A percentile compares a stretch with the other conserved stretches of the same genome.
phyloP scores from a whole-genome alignment of 2,329 filamentous ascomycete genomes.

The Hypocrella siamensis region DNA sequence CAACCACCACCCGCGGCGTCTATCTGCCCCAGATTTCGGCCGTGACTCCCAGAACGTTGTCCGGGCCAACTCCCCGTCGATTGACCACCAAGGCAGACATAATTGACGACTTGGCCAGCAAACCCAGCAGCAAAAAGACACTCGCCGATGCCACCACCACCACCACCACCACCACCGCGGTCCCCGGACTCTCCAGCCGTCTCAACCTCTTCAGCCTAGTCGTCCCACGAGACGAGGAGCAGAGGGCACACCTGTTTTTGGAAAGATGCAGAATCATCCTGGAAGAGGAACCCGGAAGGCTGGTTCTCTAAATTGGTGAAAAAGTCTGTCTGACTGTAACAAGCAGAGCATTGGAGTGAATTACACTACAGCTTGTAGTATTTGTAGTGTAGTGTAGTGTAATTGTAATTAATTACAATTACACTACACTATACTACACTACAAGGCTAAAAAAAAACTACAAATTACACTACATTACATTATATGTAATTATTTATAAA shows the following conservation, averaged over 20 bases:
- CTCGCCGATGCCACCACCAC: slow-evolving; percentile 10
- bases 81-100: slow-evolving; percentile 43
- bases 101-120: slow-evolving; percentile 54
- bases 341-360: background rate
- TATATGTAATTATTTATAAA: no score
- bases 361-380: background rate
- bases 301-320: slow-evolving; percentile 43
- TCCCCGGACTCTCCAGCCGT: slow-evolving; percentile 34
- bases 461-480: no score
- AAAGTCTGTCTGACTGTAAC: no score
- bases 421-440: no score
- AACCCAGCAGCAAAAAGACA: slow-evolving; percentile 8
- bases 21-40: slow-evolving; percentile 58
- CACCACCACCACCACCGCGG: slow-evolving; percentile 13
- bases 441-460: no score
- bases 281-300: slow-evolving; percentile 61
- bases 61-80: slow-evolving; percentile 11
- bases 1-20: slow-evolving; percentile 39
- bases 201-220: slow-evolving; percentile 69
- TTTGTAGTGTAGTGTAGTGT: no score
- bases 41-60: slow-evolving; percentile 29
- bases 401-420: no score
- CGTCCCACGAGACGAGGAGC: slow-evolving; percentile 67
- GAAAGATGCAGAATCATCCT: slow-evolving; percentile 74
- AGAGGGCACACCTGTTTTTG: slow-evolving; percentile 66